Evolutionary conservation across 495 filamentous ascomycete species (phyloP), one percentile per base, ranked within the genome.

Genomic region (Halenospora varia): DNA sequence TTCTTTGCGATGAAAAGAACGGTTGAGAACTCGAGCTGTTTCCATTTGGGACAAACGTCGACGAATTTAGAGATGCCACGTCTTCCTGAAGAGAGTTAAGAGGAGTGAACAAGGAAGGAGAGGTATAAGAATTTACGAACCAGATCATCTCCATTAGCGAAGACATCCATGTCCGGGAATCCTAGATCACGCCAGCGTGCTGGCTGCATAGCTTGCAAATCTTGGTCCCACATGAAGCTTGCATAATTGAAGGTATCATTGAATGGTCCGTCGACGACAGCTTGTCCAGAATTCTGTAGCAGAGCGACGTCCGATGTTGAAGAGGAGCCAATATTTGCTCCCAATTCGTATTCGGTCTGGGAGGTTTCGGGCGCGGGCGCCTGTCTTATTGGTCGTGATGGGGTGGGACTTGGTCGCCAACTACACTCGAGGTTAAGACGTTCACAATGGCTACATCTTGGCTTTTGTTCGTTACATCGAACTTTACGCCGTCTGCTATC

Each of bases 401-500:
- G 48, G 39, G 8, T 15, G 42, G 18, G 53, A 56, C 6, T 19
- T 13, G 55, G 29, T 45, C 62, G 48, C 62, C 66, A 67, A 45
- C 42, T 64, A 59, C 64, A 69, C 46, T 67, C 60, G 23, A 69
- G 20, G 46, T 67, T 67, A 15, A 73, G 55, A 2, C 73, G 62
- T 39, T 68, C 62, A 59, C 72, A 73, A 56, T 74, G 70, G 10
- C 60, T 62, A 25, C 73, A 74, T 25, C 67, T 58, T n/a, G 72
- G 71, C 29, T 63, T 67, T 17, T 67, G 66, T 60, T 75, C 73
- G 64, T 74, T 66, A 62, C 71, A 76, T 39, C 62, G 62, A 10
- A 68, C 68, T 56, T 70, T 70, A 25, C 63, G 56, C 25, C 59
- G 59, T 22, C 65, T 66, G 35, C 13, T 25, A 25, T 10, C 17